Conservation (phyloP, 108 stramenopile genomes). For the Skeletonema menzelii region DNA sequence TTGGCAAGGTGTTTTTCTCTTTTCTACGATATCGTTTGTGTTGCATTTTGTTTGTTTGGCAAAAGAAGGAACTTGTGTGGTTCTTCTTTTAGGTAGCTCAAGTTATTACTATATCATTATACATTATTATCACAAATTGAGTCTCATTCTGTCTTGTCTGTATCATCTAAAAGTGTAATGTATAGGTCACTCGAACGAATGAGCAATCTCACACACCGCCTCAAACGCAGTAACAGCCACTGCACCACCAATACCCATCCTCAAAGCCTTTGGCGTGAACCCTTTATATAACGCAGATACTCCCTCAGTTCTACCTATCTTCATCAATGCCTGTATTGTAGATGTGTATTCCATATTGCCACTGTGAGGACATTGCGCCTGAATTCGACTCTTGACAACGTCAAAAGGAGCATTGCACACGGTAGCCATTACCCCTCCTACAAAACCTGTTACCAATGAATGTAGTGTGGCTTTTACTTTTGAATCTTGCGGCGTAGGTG, state of each 20-base stretch:
- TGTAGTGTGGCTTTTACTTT: constrained; percentile 5
- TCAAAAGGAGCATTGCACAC: constrained; percentile 21
- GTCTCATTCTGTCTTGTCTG: too few species aligned
- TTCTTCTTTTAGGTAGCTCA: background rate
- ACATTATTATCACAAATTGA: background rate
- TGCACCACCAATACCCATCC: constrained; percentile 23
- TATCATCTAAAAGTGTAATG: too few species aligned
- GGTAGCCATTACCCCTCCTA: constrained; percentile 20
- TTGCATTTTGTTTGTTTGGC: background rate
- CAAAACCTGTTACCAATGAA: constrained; percentile 11
- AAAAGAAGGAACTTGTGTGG: background rate
- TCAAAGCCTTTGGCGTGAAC: constrained; percentile 14
- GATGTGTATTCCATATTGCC: background rate
- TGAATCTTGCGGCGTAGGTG: background rate
- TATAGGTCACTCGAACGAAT: background rate
- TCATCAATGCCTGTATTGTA: constrained; percentile 9
- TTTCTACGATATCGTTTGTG: background rate
- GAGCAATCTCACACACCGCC: constrained; percentile 24
- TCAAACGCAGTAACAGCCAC: constrained; percentile 26
- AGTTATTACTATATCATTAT: background rate
- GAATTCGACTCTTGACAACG: constrained; percentile 22
- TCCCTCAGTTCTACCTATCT: constrained; percentile 13
- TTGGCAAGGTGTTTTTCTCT: background rate
- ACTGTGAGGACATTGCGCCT: constrained; percentile 15
- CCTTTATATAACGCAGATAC: constrained; percentile 16